Conservation (phyloP, 1,284 basidiomycete species). For the Pascua guehoae region DNA sequence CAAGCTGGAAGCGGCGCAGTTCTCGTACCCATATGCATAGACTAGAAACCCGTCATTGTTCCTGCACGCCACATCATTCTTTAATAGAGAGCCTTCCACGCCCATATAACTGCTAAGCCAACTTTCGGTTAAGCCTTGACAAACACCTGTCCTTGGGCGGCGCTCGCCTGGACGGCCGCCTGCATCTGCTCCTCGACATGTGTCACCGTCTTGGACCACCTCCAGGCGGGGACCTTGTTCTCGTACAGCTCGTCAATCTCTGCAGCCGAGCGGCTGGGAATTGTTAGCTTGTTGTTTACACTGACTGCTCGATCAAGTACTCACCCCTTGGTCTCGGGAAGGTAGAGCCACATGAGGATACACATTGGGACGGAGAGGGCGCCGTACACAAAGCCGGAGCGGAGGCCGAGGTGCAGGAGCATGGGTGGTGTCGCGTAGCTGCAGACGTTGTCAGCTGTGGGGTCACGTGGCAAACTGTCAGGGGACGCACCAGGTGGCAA, state of each 20-base stretch:
- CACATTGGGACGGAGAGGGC: constrained; percentile 21
- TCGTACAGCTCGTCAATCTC: constrained; percentile 48
- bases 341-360: constrained; percentile 24
- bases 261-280: constrained; percentile 7
- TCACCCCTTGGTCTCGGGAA: constrained; percentile 32
- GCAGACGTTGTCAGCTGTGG: neutral
- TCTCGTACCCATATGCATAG: too few relatives aligned
- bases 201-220: constrained; percentile 36
- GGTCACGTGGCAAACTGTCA: neutral
- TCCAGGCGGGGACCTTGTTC: constrained; percentile 40
- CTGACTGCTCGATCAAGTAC: neutral
- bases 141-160: too few relatives aligned
- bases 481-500: constrained; percentile 16
- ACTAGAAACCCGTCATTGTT: too few relatives aligned
- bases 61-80: too few relatives aligned
- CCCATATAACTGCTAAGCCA: too few relatives aligned
- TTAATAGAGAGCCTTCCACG: too few relatives aligned
- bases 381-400: constrained; percentile 24
- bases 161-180: neutral
- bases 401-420: constrained; percentile 18
- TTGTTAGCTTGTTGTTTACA: neutral
- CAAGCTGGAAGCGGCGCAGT: too few relatives aligned
- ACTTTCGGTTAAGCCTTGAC: too few relatives aligned
- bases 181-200: constrained; percentile 15
- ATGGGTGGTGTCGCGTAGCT: constrained; percentile 28